These are phyloP conservation scores for Pseudomicrostroma phylloplanum DNA, from an alignment of 1,284 basidiomycete genomes.

Conservation along the genomic window DNA sequence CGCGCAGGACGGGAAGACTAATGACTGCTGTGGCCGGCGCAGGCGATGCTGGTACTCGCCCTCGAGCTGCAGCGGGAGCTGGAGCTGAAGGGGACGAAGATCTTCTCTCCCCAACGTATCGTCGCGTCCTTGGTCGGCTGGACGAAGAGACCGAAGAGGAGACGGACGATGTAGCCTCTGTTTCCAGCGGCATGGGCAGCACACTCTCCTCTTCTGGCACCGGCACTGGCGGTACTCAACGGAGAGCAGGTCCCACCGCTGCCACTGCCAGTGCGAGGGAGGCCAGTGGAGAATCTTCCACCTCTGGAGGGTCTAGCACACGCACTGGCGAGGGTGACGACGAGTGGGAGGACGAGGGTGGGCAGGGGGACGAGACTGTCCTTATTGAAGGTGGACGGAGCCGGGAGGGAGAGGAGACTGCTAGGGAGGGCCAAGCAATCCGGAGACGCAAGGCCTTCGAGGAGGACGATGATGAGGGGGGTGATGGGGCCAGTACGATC, in stretches of 20 bases:
- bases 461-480: not conserved
- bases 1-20: slow-evolving; percentile 24
- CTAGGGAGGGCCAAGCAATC: slow-evolving; percentile 1
- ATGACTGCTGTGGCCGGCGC: slow-evolving; percentile 29
- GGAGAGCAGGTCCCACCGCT: slow-evolving; percentile 1
- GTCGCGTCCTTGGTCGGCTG: slow-evolving; percentile 33
- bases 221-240: slow-evolving; percentile 5
- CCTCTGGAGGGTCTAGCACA: not conserved
- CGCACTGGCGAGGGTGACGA: not conserved
- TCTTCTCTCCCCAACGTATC: slow-evolving; percentile 22
- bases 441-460: slow-evolving; percentile 7
- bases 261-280: not conserved
- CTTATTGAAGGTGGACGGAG: not conserved
- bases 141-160: slow-evolving; percentile 47
- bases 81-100: slow-evolving; percentile 22
- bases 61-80: slow-evolving; percentile 10
- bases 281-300: not conserved
- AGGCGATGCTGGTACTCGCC: slow-evolving; percentile 6
- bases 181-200: slow-evolving; percentile 7
- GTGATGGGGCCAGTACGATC: not conserved
- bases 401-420: slow-evolving; percentile 4
- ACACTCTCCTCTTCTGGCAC: slow-evolving; percentile 1
- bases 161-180: slow-evolving; percentile 20
- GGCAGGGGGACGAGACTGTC: slow-evolving; percentile 12
- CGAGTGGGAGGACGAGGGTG: slow-evolving; percentile 7